Conservation (phyloP, 2,329 filamentous ascomycete species). For the Fusarium gaditjirri region DNA sequence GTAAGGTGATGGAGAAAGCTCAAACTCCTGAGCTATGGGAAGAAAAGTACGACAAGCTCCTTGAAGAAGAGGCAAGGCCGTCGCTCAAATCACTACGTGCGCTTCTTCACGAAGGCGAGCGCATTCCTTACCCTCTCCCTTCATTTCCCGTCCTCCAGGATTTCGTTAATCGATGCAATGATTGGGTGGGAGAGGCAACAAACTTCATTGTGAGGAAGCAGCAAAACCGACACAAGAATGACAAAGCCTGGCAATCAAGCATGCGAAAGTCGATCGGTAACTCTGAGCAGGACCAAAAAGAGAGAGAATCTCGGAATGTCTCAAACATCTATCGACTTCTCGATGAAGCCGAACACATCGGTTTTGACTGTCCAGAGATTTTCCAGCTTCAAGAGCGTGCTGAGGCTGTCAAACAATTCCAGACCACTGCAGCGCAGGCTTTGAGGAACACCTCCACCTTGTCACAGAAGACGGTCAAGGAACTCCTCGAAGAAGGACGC, state of each 20-base stretch:
- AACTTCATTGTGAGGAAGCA: slow-evolving; percentile 97
- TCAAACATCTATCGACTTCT: slow-evolving; percentile 89
- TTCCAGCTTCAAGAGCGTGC: slow-evolving; percentile 85
- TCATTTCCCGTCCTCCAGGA: slow-evolving; percentile 83
- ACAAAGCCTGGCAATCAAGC: slow-evolving; percentile 83
- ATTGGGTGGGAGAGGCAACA: slow-evolving; percentile 97
- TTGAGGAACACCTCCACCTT: slow-evolving; percentile 73
- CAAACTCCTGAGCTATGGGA: slow-evolving; percentile 88
- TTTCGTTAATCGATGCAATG: slow-evolving; percentile 96
- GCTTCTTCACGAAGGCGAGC: slow-evolving; percentile 91
- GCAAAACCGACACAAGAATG: slow-evolving; percentile 95
- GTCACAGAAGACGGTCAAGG: slow-evolving; percentile 81
- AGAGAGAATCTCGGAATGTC: slow-evolving; percentile 88
- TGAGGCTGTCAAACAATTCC: slow-evolving; percentile 85
- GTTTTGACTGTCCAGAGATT: slow-evolving; percentile 95
- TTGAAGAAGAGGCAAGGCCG: slow-evolving; percentile 86
- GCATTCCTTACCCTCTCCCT: slow-evolving; percentile 89
- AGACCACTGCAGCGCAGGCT: slow-evolving; percentile 76
- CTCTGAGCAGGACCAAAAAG: slow-evolving; percentile 73
- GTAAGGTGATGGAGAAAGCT: slow-evolving; percentile 87
- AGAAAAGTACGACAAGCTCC: slow-evolving; percentile 84
- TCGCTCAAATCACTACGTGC: slow-evolving; percentile 86
- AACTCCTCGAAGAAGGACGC: slow-evolving; percentile 88
- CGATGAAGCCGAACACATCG: slow-evolving; percentile 83
- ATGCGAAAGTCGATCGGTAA: slow-evolving; percentile 73